Conservation (phyloP, 176 grass and related monocot species). For the Ananas comosus region DNA sequence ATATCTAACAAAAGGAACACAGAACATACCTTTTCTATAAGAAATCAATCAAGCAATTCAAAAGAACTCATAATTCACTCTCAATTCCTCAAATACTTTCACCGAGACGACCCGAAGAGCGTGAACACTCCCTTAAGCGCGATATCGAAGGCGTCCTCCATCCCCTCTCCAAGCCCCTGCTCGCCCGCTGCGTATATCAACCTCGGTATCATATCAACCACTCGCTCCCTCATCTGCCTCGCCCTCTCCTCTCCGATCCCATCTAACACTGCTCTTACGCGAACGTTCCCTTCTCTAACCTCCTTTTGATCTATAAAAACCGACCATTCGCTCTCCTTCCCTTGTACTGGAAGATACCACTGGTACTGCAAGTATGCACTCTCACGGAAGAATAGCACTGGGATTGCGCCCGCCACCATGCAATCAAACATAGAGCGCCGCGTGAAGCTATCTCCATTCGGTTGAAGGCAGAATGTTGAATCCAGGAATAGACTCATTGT, state of each 20-base stretch:
- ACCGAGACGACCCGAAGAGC: conserved; percentile 29
- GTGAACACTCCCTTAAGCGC: conserved; percentile 41
- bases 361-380: conserved; percentile 75
- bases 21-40: too few relatives aligned
- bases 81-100: conserved; percentile 15
- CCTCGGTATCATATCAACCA: conserved; percentile 84
- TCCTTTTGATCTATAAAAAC: conserved; percentile 77
- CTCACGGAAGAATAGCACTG: conserved; percentile 74
- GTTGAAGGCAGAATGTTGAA: conserved; percentile 83
- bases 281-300: conserved; percentile 35
- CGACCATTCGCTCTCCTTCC: conserved; percentile 54
- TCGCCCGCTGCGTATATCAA: conserved; percentile 48
- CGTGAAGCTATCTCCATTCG: conserved; percentile 86
- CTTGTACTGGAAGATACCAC: conserved; percentile 45
- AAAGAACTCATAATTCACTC: background rate
- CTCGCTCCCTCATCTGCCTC: conserved; percentile 54
- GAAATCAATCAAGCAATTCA: too few relatives aligned
- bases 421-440: conserved; percentile 89
- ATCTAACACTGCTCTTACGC: conserved; percentile 46
- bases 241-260: conserved; percentile 41
- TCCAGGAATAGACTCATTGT: conserved; percentile 65
- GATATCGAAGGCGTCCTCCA: conserved; percentile 62
- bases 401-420: conserved; percentile 79
- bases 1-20: too few relatives aligned
- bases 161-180: conserved; percentile 45